A percentile compares a stretch with the other conserved stretches of the same genome.
phyloP scores from a whole-genome alignment of 1,139 yeast species.

The Martiniozyma asiatica region DNA sequence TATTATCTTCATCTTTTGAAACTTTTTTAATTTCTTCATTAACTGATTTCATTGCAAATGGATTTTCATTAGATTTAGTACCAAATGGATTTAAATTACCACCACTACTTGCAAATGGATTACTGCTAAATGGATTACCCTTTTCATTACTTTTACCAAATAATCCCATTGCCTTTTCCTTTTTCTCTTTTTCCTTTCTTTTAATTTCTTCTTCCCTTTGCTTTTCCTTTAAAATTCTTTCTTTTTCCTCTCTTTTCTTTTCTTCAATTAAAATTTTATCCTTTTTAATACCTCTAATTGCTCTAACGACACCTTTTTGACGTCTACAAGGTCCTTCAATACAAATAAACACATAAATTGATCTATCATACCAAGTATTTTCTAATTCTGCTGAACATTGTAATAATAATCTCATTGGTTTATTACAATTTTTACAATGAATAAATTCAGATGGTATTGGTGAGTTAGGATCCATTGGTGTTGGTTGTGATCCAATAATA shows the following conservation, averaged over 20 bases:
- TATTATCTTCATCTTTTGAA: conserved; percentile 1
- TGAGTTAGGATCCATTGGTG: conserved; percentile 28
- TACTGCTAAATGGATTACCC: conserved; percentile 20
- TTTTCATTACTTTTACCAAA: conserved; percentile 25
- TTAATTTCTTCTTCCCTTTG: conserved; percentile 27
- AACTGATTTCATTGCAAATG: conserved; percentile 17
- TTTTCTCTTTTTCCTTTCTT: conserved; percentile 18
- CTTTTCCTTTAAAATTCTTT: conserved; percentile 17
- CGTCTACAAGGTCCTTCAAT: conserved; percentile 49
- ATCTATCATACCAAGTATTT: conserved; percentile 64
- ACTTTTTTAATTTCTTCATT: conserved; percentile 4
- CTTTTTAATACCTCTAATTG: conserved; percentile 61
- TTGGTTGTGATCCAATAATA: conserved; percentile 68
- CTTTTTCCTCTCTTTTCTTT: conserved; percentile 29
- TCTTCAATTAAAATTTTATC: conserved; percentile 37
- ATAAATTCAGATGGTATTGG: conserved; percentile 40
- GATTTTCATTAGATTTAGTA: conserved; percentile 12
- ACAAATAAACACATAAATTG: conserved; percentile 72
- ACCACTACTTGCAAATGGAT: conserved; percentile 26
- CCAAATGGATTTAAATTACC: conserved; percentile 9
- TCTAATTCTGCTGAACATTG: conserved; percentile 78
- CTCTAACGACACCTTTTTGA: conserved; percentile 57
- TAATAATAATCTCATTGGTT: conserved; percentile 50
- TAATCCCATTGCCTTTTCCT: conserved; percentile 3
- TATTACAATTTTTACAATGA: conserved; percentile 54